These are phyloP conservation scores for Penicillium samsonianum DNA, from an alignment of 495 filamentous ascomycete genomes.

Conservation along the genomic window DNA sequence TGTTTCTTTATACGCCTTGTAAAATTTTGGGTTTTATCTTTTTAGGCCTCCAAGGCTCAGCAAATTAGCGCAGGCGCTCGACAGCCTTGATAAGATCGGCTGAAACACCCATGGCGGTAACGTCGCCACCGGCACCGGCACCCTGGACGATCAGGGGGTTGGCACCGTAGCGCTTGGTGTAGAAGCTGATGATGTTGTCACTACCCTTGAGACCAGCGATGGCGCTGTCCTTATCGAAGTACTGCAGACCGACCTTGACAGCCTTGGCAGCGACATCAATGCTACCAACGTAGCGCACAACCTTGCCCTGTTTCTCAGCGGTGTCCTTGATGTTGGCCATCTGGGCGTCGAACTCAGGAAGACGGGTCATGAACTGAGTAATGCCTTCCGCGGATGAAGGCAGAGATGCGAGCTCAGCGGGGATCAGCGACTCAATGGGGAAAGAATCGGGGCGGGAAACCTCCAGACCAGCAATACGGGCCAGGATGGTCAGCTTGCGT, in stretches of 20 bases:
- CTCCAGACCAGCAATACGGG: constrained; percentile 74
- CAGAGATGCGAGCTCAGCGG: constrained; percentile 73
- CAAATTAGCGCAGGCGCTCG: constrained; percentile 39
- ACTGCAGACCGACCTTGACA: constrained; percentile 87
- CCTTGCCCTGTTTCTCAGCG: constrained; percentile 82
- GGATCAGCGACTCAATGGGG: constrained; percentile 89
- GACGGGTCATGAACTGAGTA: constrained; percentile 75
- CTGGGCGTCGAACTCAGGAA: constrained; percentile 75
- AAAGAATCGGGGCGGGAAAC: constrained; percentile 79
- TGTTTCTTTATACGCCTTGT: constrained; percentile 3
- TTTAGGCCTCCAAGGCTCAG: neutral
- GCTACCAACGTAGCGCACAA: constrained; percentile 93
- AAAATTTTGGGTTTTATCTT: constrained; percentile 4
- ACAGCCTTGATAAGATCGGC: constrained; percentile 87
- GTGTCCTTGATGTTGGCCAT: constrained; percentile 80
- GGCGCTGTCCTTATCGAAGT: constrained; percentile 77
- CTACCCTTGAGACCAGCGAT: constrained; percentile 94
- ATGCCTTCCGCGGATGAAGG: constrained; percentile 57
- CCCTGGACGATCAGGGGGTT: constrained; percentile 94
- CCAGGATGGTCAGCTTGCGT: constrained; percentile 93
- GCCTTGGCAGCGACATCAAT: constrained; percentile 73
- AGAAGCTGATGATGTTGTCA: constrained; percentile 98
- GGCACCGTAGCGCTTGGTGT: constrained; percentile 86
- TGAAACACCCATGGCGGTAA: constrained; percentile 95
- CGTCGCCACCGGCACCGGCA: constrained; percentile 89